Conservation (phyloP, 163 green algal genomes). For the Scenedesmus sp. region DNA sequence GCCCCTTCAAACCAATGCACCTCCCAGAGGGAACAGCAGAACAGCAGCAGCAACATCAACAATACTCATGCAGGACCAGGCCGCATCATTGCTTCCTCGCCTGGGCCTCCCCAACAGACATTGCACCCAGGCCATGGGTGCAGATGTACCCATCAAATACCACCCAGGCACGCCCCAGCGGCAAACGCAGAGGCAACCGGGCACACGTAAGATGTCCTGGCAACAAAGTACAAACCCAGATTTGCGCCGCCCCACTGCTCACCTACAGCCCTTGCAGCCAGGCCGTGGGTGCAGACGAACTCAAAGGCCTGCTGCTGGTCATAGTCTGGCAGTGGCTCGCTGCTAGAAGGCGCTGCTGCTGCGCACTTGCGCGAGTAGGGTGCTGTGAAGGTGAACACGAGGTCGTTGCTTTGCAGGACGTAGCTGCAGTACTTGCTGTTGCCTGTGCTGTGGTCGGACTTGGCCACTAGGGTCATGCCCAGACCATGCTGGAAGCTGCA, state of each 20-base stretch:
- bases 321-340: slow-evolving; percentile 75
- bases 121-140: too few species aligned
- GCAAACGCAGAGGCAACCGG: too few species aligned
- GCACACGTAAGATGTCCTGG: too few species aligned
- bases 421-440: slow-evolving; percentile 93
- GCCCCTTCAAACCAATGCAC: too few species aligned
- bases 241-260: slow-evolving; percentile 14
- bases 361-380: slow-evolving; percentile 81
- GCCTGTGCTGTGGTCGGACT: slow-evolving; percentile 91
- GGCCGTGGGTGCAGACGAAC: slow-evolving; percentile 87
- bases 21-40: too few species aligned
- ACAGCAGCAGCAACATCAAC: too few species aligned
- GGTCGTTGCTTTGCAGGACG: slow-evolving; percentile 86
- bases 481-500: slow-evolving; percentile 92
- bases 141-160: too few species aligned
- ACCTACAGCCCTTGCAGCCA: slow-evolving; percentile 92
- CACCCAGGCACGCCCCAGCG: too few species aligned
- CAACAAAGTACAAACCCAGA: background rate
- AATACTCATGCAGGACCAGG: too few species aligned
- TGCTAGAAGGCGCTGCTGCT: background rate
- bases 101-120: too few species aligned
- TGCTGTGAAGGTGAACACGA: slow-evolving; percentile 97
- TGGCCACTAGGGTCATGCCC: slow-evolving; percentile 92
- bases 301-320: slow-evolving; percentile 68
- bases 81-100: too few species aligned